A percentile compares a stretch with the other conserved stretches of the same genome.
These are phyloP conservation scores for Aspergillus puulaauensis DNA, from an alignment of 2,329 filamentous ascomycete species.

Conservation along the genomic window DNA sequence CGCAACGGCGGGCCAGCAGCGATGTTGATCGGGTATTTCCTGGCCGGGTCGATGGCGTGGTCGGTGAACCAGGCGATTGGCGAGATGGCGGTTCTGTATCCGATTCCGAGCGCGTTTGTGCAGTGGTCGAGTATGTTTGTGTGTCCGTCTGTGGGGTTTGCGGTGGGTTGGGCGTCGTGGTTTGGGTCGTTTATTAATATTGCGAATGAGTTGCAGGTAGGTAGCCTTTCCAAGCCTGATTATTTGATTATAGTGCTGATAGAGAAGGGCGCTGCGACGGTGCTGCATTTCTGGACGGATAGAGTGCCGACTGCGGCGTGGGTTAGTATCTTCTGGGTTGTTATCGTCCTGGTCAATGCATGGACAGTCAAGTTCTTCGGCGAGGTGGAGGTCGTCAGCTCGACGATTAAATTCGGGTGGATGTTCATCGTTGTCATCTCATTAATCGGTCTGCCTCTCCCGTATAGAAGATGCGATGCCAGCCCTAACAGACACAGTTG, in stretches of 20 bases:
- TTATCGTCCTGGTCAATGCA: conserved; percentile 45
- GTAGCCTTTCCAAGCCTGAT: not conserved
- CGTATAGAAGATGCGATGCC: not conserved
- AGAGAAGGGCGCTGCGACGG: conserved; percentile 36
- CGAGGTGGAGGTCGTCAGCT: conserved; percentile 47
- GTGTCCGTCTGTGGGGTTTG: conserved; percentile 44
- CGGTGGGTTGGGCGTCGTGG: conserved; percentile 50
- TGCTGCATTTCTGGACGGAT: conserved; percentile 47
- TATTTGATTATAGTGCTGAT: not conserved
- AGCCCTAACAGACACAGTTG: conserved; percentile 27
- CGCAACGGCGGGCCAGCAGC: conserved; percentile 44
- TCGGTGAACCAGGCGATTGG: conserved; percentile 46
- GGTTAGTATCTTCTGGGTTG: conserved; percentile 45
- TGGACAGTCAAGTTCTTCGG: conserved; percentile 46
- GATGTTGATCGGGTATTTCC: conserved; percentile 45
- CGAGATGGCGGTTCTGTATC: conserved; percentile 49
- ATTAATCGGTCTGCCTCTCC: conserved; percentile 26
- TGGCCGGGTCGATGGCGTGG: conserved; percentile 41
- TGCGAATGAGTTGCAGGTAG: conserved; percentile 40
- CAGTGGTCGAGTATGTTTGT: conserved; percentile 49
- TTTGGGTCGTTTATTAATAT: conserved; percentile 46
- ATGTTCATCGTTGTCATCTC: conserved; percentile 50
- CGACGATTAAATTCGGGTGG: conserved; percentile 48
- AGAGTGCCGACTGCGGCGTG: conserved; percentile 43
- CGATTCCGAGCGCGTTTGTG: conserved; percentile 46